Conservation (phyloP, 2,329 filamentous ascomycete species). For the Arachnomyces sp. region DNA sequence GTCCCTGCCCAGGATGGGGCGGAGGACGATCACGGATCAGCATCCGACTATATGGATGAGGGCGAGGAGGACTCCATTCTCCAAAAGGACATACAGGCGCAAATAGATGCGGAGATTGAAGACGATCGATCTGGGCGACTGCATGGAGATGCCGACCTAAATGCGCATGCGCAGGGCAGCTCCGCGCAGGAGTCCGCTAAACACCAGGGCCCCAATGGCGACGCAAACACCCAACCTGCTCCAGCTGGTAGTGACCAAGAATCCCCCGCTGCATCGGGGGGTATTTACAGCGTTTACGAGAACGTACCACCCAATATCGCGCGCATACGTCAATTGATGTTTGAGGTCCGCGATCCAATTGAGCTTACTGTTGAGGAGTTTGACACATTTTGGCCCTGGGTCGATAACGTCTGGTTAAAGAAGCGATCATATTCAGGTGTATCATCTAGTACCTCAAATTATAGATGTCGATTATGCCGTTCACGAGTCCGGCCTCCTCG, state of each 20-base stretch:
- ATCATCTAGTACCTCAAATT: slow-evolving; percentile 38
- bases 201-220: slow-evolving; percentile 5
- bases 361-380: slow-evolving; percentile 40
- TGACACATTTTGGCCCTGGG: slow-evolving; percentile 41
- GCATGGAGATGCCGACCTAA: slow-evolving; percentile 2
- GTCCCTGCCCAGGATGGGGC: background rate
- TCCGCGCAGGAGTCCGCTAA: background rate
- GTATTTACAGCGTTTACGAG: slow-evolving; percentile 25
- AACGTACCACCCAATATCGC: slow-evolving; percentile 35
- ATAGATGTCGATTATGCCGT: slow-evolving; percentile 39
- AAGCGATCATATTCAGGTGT: slow-evolving; percentile 35
- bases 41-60: background rate
- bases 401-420: slow-evolving; percentile 45
- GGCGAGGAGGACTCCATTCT: slow-evolving; percentile 10
- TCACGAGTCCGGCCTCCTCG: slow-evolving; percentile 32
- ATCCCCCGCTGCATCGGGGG: too few species aligned
- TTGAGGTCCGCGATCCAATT: slow-evolving; percentile 38
- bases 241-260: background rate
- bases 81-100: slow-evolving; percentile 13
- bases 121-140: background rate
- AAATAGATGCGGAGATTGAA: slow-evolving; percentile 9
- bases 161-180: background rate
- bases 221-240: background rate
- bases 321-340: slow-evolving; percentile 35
- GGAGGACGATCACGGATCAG: background rate